These are phyloP conservation scores for Eucalyptus tenuipes DNA, from an alignment of 345 rosid genomes.

Conservation along the genomic window DNA sequence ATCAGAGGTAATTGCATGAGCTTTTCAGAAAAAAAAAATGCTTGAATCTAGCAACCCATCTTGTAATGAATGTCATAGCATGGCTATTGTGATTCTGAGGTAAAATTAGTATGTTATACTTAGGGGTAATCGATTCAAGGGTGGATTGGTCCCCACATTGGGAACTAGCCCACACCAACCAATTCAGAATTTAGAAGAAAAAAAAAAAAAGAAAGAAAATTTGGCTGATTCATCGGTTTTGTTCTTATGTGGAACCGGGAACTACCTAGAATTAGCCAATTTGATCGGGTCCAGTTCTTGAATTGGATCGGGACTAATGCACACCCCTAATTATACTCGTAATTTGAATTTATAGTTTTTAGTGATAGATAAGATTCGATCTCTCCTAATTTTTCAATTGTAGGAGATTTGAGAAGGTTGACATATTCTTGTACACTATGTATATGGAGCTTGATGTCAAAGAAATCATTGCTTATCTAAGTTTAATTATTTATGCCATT, in stretches of 20 bases:
- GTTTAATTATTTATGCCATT: neutral
- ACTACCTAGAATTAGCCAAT: neutral
- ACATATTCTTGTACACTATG: neutral
- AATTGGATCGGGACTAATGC: neutral
- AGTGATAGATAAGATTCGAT: neutral
- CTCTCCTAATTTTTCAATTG: neutral
- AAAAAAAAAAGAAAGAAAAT: too few relatives aligned
- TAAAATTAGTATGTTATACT: neutral
- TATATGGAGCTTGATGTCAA: neutral
- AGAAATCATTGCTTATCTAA: neutral
- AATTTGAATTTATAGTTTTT: neutral
- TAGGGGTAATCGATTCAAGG: neutral
- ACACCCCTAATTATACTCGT: neutral
- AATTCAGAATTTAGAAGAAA: too few relatives aligned
- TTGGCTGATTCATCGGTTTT: too few relatives aligned
- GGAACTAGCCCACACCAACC: neutral
- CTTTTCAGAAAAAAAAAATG: neutral
- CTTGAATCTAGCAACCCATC: neutral
- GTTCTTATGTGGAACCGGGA: neutral
- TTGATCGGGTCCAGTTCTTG: neutral
- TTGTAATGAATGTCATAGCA: neutral
- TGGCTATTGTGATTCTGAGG: neutral
- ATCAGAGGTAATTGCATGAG: neutral
- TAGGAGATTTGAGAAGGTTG: neutral
- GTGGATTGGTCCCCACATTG: neutral